These are phyloP conservation scores for Fusarium sp. DNA, from an alignment of 2,329 filamentous ascomycete genomes.

Conservation along the genomic window DNA sequence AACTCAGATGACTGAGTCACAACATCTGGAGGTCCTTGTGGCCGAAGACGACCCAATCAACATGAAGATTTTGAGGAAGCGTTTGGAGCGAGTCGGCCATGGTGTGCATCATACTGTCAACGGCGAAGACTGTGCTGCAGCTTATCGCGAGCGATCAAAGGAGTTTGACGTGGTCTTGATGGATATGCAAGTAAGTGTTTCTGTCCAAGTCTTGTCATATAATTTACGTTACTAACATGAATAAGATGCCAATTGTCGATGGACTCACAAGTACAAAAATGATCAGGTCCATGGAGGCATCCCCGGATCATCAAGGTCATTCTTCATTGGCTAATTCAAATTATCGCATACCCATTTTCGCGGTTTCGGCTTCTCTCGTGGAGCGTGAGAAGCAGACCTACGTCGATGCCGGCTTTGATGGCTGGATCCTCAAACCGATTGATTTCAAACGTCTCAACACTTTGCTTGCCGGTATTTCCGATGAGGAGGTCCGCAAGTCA, in stretches of 20 bases:
- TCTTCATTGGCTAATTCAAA: slow-evolving; percentile 69
- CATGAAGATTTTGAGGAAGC: slow-evolving; percentile 80
- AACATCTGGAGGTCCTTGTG: slow-evolving; percentile 71
- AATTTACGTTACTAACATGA: neutral
- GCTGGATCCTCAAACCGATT: slow-evolving; percentile 90
- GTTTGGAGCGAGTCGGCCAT: slow-evolving; percentile 80
- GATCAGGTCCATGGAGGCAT: slow-evolving; percentile 78
- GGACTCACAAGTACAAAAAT: slow-evolving; percentile 83
- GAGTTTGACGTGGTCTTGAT: slow-evolving; percentile 84
- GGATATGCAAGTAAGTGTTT: slow-evolving; percentile 84
- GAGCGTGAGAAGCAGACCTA: slow-evolving; percentile 76
- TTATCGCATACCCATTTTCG: slow-evolving; percentile 80
- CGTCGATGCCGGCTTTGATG: slow-evolving; percentile 83
- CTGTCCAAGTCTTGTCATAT: neutral
- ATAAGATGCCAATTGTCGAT: slow-evolving; percentile 92
- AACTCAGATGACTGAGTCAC: slow-evolving; percentile 30
- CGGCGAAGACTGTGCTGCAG: slow-evolving; percentile 81
- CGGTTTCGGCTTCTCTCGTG: slow-evolving; percentile 83
- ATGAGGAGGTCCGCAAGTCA: slow-evolving; percentile 64
- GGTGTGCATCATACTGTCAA: slow-evolving; percentile 78
- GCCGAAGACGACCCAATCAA: slow-evolving; percentile 93
- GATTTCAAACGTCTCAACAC: slow-evolving; percentile 78
- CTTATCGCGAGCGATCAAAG: slow-evolving; percentile 70
- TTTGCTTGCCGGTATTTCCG: slow-evolving; percentile 74
- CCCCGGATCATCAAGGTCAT: slow-evolving; percentile 55